Conservation (phyloP, 169 alveolate genomes). For the Plasmodium malariae region DNA sequence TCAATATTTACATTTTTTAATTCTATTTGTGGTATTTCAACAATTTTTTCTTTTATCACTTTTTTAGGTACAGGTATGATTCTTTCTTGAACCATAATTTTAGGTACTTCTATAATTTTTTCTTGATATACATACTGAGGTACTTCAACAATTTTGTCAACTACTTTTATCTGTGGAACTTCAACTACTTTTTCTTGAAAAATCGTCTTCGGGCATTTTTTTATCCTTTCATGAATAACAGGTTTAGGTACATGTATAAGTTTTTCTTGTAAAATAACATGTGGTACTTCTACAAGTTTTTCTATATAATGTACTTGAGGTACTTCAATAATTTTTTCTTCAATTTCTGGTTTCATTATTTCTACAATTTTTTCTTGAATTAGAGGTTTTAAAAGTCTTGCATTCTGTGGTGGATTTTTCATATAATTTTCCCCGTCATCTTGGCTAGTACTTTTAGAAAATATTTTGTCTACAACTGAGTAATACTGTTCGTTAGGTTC, state of each 20-base stretch:
- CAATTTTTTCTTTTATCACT: slow-evolving; percentile 90
- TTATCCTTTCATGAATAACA: slow-evolving; percentile 90
- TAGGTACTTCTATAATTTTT: slow-evolving; percentile 92
- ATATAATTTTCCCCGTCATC: slow-evolving; percentile 23
- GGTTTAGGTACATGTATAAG: slow-evolving; percentile 92
- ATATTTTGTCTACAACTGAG: neutral
- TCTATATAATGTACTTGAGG: slow-evolving; percentile 93
- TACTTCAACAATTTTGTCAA: slow-evolving; percentile 92
- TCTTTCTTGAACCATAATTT: slow-evolving; percentile 92
- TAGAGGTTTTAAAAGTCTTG: slow-evolving; percentile 83
- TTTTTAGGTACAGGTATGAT: slow-evolving; percentile 92
- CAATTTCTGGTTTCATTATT: slow-evolving; percentile 90
- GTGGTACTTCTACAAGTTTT: slow-evolving; percentile 92
- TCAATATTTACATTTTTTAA: slow-evolving; percentile 85
- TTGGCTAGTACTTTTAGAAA: neutral
- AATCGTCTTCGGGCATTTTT: slow-evolving; percentile 89
- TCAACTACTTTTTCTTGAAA: slow-evolving; percentile 92
- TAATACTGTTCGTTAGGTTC: neutral
- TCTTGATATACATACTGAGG: slow-evolving; percentile 94
- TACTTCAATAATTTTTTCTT: slow-evolving; percentile 92
- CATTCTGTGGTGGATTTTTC: slow-evolving; percentile 83
- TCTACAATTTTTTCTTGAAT: slow-evolving; percentile 90
- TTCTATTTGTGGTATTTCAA: slow-evolving; percentile 92
- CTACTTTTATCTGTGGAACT: slow-evolving; percentile 90
- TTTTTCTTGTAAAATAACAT: slow-evolving; percentile 89